Percentiles rank a stretch among this genome's conserved stretches.
Evolutionary conservation across 2,329 filamentous ascomycete genomes (phyloP).

Genomic region (Epichloe bromicola): DNA sequence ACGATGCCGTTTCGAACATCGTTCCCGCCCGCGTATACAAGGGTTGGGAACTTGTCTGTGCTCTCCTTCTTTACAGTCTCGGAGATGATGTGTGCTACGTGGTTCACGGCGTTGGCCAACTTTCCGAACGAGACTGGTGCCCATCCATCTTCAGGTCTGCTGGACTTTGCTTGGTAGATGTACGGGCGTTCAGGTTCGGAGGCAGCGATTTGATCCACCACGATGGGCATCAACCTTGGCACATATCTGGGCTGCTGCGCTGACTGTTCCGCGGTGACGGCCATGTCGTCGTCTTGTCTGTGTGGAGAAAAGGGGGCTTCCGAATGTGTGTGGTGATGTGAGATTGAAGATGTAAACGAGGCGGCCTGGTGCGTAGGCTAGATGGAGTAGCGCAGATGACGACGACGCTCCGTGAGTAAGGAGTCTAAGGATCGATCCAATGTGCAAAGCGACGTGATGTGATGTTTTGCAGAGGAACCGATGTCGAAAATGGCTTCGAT

Average conservation of each 20-base stretch:
- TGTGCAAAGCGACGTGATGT: too few relatives aligned
- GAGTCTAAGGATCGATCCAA: too few relatives aligned
- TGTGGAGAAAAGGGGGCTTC: too few relatives aligned
- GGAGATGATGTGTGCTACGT: slow-evolving; percentile 19
- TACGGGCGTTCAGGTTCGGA: slow-evolving; percentile 19
- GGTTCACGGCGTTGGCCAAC: slow-evolving; percentile 19
- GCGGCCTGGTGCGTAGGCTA: too few relatives aligned
- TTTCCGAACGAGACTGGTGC: slow-evolving; percentile 14
- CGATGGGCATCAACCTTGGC: slow-evolving; percentile 9
- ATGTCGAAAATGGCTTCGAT: too few relatives aligned
- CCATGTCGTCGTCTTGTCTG: not conserved
- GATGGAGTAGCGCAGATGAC: not conserved
- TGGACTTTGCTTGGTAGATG: slow-evolving; percentile 22
- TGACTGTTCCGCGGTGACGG: not conserved
- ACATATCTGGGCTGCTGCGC: not conserved
- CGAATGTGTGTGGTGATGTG: too few relatives aligned
- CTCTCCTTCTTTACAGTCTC: slow-evolving; percentile 16
- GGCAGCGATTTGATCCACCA: slow-evolving; percentile 13
- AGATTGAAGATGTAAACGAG: too few relatives aligned
- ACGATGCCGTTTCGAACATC: slow-evolving; percentile 9
- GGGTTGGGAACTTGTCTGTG: slow-evolving; percentile 17
- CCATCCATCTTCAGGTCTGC: slow-evolving; percentile 15
- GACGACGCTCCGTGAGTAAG: too few relatives aligned
- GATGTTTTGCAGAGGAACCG: too few relatives aligned
- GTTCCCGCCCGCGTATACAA: slow-evolving; percentile 20